Evolutionary conservation across 352 stramenopile genomes (phyloP).

Genomic region (Phytophthora fragariaefolia): DNA sequence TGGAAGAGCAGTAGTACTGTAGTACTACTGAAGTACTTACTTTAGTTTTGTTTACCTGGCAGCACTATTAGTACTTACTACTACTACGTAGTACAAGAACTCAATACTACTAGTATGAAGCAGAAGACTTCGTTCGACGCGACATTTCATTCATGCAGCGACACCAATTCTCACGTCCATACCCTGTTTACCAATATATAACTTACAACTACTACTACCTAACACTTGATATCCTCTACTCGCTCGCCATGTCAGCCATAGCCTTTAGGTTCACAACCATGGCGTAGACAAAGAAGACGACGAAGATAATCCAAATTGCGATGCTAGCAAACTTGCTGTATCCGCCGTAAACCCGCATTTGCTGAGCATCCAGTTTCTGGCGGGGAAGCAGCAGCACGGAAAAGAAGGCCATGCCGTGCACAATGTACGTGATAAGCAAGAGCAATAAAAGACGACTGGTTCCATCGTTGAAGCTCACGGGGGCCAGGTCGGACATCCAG

Average conservation of each 20-base stretch:
- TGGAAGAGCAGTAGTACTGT: too few relatives aligned
- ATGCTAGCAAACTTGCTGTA: constrained; percentile 61
- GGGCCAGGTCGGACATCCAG: constrained; percentile 46
- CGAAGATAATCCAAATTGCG: constrained; percentile 61
- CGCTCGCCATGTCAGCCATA: constrained; percentile 44
- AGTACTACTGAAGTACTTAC: too few relatives aligned
- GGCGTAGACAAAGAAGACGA: constrained; percentile 68
- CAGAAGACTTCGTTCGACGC: not conserved
- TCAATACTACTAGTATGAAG: too few relatives aligned
- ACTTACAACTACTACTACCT: constrained; percentile 28
- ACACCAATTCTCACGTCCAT: constrained; percentile 12
- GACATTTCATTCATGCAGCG: constrained; percentile 1
- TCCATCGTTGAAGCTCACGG: constrained; percentile 34
- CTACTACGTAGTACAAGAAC: too few relatives aligned
- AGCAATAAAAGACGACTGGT: constrained; percentile 37
- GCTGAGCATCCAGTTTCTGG: constrained; percentile 70
- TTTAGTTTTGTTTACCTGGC: too few relatives aligned
- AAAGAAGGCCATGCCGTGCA: constrained; percentile 62
- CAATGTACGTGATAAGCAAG: constrained; percentile 63
- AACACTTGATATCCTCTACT: constrained; percentile 9
- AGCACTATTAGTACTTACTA: too few relatives aligned
- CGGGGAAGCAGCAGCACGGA: constrained; percentile 59
- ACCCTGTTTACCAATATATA: constrained; percentile 28
- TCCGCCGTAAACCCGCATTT: constrained; percentile 67
- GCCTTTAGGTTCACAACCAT: constrained; percentile 56